Evolutionary conservation across 768 basidiomycete genomes (phyloP), one percentile per base, ranked within the genome.

Genomic region (Lentinula raphanica): DNA sequence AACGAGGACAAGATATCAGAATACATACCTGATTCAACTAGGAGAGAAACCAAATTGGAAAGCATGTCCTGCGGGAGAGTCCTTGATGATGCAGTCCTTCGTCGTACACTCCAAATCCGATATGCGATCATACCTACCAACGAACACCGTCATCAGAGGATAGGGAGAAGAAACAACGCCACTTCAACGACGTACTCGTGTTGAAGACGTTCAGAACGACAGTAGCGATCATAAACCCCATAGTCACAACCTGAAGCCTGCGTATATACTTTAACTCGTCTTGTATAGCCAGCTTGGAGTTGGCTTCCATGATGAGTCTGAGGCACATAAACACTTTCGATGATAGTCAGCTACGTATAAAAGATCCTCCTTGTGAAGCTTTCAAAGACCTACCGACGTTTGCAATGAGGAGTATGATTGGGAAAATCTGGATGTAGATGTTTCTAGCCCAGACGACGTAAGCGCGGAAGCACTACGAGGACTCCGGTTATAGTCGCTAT

Each of bases 361-460:
- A 44, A 21, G 12, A 19, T n/a, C 15, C 9, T 9, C 7, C n/a
- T 7, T 19, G 32, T 19, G 29, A 19, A 19, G n/a, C n/a, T n/a
- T n/a, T n/a, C n/a, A n/a, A 31, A 28, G 21, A 50, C 49, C 36
- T 35, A 19, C 49, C 31, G 19, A n/a, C 29, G 12, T 35, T 50
- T 5, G n/a, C 49, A 12, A 35, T 21, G 9, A 50, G 29, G 23
- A 50, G 49, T 4, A 25, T 21, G 19, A 50, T 32, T 31, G 49
- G 49, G n/a, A 50, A 35, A 35, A 50, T 50, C 21, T 50, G 49
- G 13, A 35, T n/a, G 29, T 50, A 50, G 49, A 50, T 50, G 17
- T 50, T 50, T 50, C 31, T 35, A 8, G 49, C 15, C 49, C 49
- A 50, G 3, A 50, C 29, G n/a, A 50, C n/a, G 29, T 50, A 50